These are phyloP conservation scores for Eimeria mitis DNA, from an alignment of 169 alveolate genomes.

Conservation along the genomic window DNA sequence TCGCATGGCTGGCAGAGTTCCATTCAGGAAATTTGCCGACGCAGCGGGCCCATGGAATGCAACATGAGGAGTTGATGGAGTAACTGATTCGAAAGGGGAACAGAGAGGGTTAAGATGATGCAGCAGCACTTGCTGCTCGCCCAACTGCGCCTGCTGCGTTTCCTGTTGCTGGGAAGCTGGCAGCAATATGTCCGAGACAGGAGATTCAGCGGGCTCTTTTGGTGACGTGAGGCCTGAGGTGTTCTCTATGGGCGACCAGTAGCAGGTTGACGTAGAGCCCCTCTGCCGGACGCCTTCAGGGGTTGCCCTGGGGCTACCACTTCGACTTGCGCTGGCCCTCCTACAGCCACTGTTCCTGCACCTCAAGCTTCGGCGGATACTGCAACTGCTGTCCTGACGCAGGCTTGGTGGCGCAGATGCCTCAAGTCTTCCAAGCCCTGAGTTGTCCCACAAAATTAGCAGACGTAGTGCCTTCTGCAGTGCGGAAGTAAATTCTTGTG, in stretches of 20 bases:
- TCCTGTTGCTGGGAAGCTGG: background rate
- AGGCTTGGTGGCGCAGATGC: background rate
- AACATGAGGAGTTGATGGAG: background rate
- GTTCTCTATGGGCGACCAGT: conserved; percentile 5
- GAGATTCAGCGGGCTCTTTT: background rate
- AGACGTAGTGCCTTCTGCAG: conserved; percentile 31
- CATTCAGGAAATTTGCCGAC: background rate
- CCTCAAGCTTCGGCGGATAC: background rate
- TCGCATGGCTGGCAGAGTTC: background rate
- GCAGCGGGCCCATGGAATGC: background rate
- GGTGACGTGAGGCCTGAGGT: background rate
- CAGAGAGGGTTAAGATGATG: background rate
- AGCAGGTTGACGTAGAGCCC: background rate
- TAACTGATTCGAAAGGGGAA: background rate
- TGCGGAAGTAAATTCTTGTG: background rate
- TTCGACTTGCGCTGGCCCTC: background rate
- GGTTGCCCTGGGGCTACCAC: conserved; percentile 7
- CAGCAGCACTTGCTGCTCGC: conserved; percentile 29
- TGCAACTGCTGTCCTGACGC: background rate
- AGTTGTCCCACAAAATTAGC: background rate
- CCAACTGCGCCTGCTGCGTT: background rate
- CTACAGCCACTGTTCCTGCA: background rate
- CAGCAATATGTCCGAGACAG: background rate
- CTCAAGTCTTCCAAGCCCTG: background rate
- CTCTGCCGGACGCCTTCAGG: conserved; percentile 6